Conservation (phyloP, 2,329 filamentous ascomycete species). For the Cryphonectria carpinicola region DNA sequence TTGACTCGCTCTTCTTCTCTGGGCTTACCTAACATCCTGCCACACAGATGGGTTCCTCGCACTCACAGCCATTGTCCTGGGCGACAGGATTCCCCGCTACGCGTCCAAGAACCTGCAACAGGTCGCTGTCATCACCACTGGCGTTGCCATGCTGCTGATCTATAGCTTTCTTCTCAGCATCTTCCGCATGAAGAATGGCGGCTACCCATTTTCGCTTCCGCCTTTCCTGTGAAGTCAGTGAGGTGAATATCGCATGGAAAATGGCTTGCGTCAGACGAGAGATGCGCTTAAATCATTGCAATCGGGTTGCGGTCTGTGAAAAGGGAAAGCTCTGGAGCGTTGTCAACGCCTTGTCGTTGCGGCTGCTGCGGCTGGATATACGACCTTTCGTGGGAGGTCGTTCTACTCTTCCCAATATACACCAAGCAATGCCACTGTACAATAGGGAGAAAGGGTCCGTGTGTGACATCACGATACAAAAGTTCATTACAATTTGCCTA, state of each 20-base stretch:
- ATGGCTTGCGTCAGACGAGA: not conserved
- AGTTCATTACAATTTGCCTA: not conserved
- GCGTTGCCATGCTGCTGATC: slow-evolving; percentile 73
- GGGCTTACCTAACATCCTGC: slow-evolving; percentile 32
- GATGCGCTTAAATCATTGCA: not conserved
- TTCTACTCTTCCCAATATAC: not conserved
- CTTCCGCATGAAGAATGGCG: slow-evolving; percentile 92
- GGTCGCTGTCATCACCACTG: slow-evolving; percentile 80
- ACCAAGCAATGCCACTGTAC: slow-evolving; percentile 1
- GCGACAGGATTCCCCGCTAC: slow-evolving; percentile 90
- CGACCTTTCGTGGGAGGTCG: not conserved
- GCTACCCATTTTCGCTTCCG: slow-evolving; percentile 92
- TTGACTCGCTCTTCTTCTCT: slow-evolving; percentile 5
- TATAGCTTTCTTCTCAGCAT: slow-evolving; percentile 95
- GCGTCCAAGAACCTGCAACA: slow-evolving; percentile 77
- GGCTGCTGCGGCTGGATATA: not conserved
- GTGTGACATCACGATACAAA: slow-evolving; percentile 1
- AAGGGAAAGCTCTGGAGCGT: not conserved
- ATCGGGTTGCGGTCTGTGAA: not conserved
- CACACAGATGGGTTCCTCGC: slow-evolving; percentile 68
- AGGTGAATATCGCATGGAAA: not conserved
- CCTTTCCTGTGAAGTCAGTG: slow-evolving; percentile 67
- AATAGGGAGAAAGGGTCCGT: not conserved
- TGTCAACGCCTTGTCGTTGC: not conserved
- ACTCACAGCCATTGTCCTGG: slow-evolving; percentile 89